A percentile compares a stretch with the other conserved stretches of the same genome.
Conservation (phyloP, 306 rosid genomes). For the Vigna hirtella region DNA sequence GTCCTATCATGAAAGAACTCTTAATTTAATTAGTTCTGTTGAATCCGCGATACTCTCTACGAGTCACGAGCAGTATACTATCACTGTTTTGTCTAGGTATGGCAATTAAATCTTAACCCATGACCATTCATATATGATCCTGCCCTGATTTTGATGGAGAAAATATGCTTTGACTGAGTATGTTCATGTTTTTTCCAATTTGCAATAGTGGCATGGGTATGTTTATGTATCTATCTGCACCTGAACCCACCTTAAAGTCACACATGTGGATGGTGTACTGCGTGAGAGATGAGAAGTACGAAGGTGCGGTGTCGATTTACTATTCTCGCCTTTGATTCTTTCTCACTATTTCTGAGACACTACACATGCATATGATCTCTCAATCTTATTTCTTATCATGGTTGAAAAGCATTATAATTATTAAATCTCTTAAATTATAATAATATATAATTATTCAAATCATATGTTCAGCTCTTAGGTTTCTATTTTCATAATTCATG, state of each 20-base stretch:
- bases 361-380: neutral
- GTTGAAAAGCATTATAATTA: neutral
- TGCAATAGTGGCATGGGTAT: neutral
- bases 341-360: neutral
- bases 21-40: slow-evolving; percentile 30
- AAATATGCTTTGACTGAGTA: neutral
- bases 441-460: neutral
- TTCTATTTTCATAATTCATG: neutral
- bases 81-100: slow-evolving; percentile 2
- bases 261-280: neutral
- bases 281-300: neutral
- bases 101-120: neutral
- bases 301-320: neutral
- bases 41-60: slow-evolving; percentile 3
- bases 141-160: neutral
- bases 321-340: neutral
- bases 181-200: neutral
- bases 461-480: neutral
- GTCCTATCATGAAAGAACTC: neutral
- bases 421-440: neutral
- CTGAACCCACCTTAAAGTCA: neutral
- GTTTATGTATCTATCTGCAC: neutral
- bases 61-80: neutral
- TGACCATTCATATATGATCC: neutral
- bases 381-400: neutral